Evolutionary conservation across 176 grass and related monocot genomes (phyloP), one percentile per base, ranked within the genome.

Genomic region (Dendrocalamus sinicus): DNA sequence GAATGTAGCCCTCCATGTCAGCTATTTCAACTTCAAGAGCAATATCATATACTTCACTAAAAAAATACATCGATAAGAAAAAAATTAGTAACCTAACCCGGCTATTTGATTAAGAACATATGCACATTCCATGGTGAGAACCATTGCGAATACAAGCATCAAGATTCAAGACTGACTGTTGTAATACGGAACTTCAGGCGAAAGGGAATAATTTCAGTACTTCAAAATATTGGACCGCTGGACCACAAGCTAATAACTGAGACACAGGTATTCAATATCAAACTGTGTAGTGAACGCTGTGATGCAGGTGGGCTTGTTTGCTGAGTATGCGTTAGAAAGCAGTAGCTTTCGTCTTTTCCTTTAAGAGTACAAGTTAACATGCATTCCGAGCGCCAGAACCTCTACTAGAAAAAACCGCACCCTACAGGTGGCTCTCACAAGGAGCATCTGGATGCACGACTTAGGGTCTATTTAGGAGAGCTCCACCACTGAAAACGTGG

Each of bases 101-200:
- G 4, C 12, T 12, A 40, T 60, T 35, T 60, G 52, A 60, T 4
- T 20, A 57, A n/a, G 5, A 20, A 53, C 14, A 28, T 15, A 65
- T 45, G 23, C 45, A 66, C 46, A 74, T 55, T 74, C 7, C 30
- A 52, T 43, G 30, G 43, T 44, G 37, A 61, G 75, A 86, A 74
- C 9, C 44, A 70, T 44, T 68, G 39, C 5, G 7, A 47, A 35
- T 37, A 39, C 12, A 77, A 70, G 12, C 17, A 72, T 28, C 13
- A 73, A 28, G 24, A 46, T 57, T 77, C 73, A 77, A 48, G 26
- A 58, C 2, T 45, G 35, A 13, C 19, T 9, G 23, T 57, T 15
- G 3, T 82, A 69, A 22, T n/a, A 53, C 19, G 46, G 45, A 83
- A 16, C 13, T 63, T 48, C 23, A 10, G 26, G 20, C 19, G 2